phyloP scores from a whole-genome alignment of 108 stramenopile species.

The Discostella pseudostelligera region DNA sequence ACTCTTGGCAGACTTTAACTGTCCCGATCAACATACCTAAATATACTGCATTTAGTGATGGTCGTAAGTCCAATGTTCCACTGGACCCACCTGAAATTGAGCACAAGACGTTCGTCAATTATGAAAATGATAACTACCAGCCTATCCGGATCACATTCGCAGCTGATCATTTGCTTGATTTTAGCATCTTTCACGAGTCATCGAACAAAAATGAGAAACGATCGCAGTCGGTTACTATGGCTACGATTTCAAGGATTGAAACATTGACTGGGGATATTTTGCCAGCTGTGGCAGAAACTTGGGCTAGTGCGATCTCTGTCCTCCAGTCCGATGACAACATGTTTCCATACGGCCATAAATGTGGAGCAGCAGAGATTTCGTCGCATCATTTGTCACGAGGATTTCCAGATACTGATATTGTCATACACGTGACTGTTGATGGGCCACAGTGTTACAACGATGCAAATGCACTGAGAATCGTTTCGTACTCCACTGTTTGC shows the following conservation, averaged over 20 bases:
- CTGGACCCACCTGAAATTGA: conserved; percentile 17
- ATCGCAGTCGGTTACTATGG: conserved; percentile 11
- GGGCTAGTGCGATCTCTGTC: conserved; percentile 40
- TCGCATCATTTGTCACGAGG: conserved; percentile 65
- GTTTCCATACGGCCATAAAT: conserved; percentile 16
- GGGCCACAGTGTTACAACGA: conserved; percentile 53
- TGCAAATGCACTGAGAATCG: conserved; percentile 6
- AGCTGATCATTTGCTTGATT: conserved; percentile 33
- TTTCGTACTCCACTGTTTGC: conserved; percentile 37
- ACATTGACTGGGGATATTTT: conserved; percentile 45
- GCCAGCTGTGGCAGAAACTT: conserved; percentile 36
- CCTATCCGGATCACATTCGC: conserved; percentile 38
- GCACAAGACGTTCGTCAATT: conserved; percentile 32
- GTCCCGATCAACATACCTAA: conserved; percentile 48
- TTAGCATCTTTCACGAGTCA: conserved; percentile 3
- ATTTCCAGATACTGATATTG: conserved; percentile 61
- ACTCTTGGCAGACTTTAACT: conserved; percentile 43
- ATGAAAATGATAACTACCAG: conserved; percentile 28
- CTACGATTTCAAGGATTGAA: conserved; percentile 47
- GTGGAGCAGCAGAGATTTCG: conserved; percentile 54
- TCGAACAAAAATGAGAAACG: neutral
- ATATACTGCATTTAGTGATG: conserved; percentile 14
- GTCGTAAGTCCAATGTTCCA: neutral
- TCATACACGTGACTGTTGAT: conserved; percentile 72
- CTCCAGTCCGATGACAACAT: conserved; percentile 26